Conservation (phyloP, 2,329 filamentous ascomycete species). For the Cordyceps cicadae region DNA sequence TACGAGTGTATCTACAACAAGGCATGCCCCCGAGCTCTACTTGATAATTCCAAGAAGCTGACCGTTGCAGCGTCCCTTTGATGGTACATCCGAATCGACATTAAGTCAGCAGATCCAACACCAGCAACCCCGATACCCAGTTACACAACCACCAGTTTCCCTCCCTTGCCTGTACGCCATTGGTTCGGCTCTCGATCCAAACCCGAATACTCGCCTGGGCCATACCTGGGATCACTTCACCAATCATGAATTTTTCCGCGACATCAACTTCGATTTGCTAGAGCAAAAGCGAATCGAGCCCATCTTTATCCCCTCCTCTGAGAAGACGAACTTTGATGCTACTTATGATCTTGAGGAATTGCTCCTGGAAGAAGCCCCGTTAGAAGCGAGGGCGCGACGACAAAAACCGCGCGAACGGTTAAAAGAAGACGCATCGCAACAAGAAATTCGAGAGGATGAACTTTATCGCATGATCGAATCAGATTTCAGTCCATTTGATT, state of each 20-base stretch:
- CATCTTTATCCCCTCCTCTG: slow-evolving; percentile 85
- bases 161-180: slow-evolving; percentile 85
- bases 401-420: slow-evolving; percentile 89
- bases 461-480: slow-evolving; percentile 89
- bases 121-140: slow-evolving; percentile 73
- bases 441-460: slow-evolving; percentile 91
- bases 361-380: slow-evolving; percentile 83
- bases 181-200: slow-evolving; percentile 69
- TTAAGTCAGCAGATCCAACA: slow-evolving; percentile 72
- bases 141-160: slow-evolving; percentile 84
- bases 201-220: slow-evolving; percentile 76
- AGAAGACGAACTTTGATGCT: slow-evolving; percentile 98
- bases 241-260: slow-evolving; percentile 79
- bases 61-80: slow-evolving; percentile 70
- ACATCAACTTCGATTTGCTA: slow-evolving; percentile 74
- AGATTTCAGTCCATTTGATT: slow-evolving; percentile 92
- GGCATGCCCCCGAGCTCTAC: slow-evolving; percentile 40
- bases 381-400: slow-evolving; percentile 84
- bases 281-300: slow-evolving; percentile 84
- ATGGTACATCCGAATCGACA: slow-evolving; percentile 75
- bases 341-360: slow-evolving; percentile 96
- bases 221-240: slow-evolving; percentile 78
- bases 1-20: slow-evolving; percentile 99
- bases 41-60: neutral
- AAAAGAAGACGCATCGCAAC: slow-evolving; percentile 88